Conservation (phyloP, 2,329 filamentous ascomycete genomes). For the Coleophoma crateriformis region DNA sequence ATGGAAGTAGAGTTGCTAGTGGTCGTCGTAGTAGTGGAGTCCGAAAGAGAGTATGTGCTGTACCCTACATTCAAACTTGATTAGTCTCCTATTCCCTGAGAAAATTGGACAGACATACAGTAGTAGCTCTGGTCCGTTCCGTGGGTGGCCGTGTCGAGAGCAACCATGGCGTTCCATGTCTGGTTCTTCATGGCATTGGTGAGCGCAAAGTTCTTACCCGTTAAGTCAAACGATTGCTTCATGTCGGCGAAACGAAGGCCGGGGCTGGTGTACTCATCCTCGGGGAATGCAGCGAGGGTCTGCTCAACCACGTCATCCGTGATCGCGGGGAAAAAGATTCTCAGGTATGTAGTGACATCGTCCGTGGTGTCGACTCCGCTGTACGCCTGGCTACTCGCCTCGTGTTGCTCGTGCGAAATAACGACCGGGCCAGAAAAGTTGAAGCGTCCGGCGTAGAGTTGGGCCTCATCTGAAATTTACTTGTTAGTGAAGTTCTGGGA, state of each 20-base stretch:
- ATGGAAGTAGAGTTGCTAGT: slow-evolving; percentile 6
- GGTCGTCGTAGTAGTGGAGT: slow-evolving; percentile 6
- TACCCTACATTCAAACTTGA: slow-evolving; percentile 7
- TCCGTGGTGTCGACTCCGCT: slow-evolving; percentile 25
- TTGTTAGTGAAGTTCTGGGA: not conserved
- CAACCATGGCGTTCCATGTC: slow-evolving; percentile 30
- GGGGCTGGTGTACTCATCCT: slow-evolving; percentile 27
- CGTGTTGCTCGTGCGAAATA: slow-evolving; percentile 30
- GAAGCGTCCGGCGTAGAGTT: slow-evolving; percentile 29
- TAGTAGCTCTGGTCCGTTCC: slow-evolving; percentile 31
- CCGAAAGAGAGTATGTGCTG: slow-evolving; percentile 18
- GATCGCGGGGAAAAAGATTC: slow-evolving; percentile 28
- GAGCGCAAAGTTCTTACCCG: slow-evolving; percentile 27
- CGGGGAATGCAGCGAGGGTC: slow-evolving; percentile 25
- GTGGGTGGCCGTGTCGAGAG: slow-evolving; percentile 25
- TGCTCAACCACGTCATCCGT: slow-evolving; percentile 26
- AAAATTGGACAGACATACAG: slow-evolving; percentile 12
- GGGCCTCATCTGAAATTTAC: slow-evolving; percentile 22
- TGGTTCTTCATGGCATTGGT: slow-evolving; percentile 29
- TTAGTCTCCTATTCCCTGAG: not conserved
- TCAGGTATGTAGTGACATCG: slow-evolving; percentile 26
- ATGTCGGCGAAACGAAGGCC: slow-evolving; percentile 30
- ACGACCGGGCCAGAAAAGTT: slow-evolving; percentile 30
- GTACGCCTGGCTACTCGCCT: slow-evolving; percentile 25
- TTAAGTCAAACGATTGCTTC: slow-evolving; percentile 29